Evolutionary conservation across 192 early-diverging fungal genomes (phyloP).

Genomic region (Podila minutissima): DNA sequence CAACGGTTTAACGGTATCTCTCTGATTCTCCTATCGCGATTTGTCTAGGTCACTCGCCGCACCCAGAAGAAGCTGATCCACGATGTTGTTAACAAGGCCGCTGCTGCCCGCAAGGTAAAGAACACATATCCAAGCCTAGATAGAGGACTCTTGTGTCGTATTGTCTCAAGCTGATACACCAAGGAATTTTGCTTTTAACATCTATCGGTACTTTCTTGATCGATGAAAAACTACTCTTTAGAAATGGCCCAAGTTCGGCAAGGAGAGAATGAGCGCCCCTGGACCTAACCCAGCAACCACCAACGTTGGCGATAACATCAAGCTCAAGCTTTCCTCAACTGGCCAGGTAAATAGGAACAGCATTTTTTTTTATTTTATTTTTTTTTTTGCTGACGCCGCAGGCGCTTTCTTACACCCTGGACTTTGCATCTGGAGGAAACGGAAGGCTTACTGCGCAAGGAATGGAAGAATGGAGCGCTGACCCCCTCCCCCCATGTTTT

Average conservation of each 20-base stretch:
- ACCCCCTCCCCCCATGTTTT: no score
- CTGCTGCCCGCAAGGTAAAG: slow-evolving; percentile 85
- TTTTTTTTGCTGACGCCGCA: no score
- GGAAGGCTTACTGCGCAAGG: no score
- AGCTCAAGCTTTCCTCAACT: slow-evolving; percentile 82
- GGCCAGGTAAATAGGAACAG: slow-evolving; percentile 53
- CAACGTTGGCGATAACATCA: slow-evolving; percentile 86
- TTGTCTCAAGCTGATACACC: no score
- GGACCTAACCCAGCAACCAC: slow-evolving; percentile 94
- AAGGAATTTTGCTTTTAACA: background rate
- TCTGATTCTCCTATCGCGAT: background rate
- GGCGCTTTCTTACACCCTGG: no score
- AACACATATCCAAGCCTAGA: background rate
- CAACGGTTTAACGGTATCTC: background rate
- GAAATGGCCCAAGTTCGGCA: slow-evolving; percentile 95
- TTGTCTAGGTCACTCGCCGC: slow-evolving; percentile 74
- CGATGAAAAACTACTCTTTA: slow-evolving; percentile 8
- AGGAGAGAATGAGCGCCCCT: slow-evolving; percentile 74
- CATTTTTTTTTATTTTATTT: no score
- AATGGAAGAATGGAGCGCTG: no score
- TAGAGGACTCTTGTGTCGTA: no score
- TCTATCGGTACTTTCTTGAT: background rate
- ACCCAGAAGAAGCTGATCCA: slow-evolving; percentile 83
- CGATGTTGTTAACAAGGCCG: slow-evolving; percentile 86
- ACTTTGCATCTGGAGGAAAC: no score